Evolutionary conservation across 148 eudicot species (phyloP).

Genomic region (Camellia granthamiana): DNA sequence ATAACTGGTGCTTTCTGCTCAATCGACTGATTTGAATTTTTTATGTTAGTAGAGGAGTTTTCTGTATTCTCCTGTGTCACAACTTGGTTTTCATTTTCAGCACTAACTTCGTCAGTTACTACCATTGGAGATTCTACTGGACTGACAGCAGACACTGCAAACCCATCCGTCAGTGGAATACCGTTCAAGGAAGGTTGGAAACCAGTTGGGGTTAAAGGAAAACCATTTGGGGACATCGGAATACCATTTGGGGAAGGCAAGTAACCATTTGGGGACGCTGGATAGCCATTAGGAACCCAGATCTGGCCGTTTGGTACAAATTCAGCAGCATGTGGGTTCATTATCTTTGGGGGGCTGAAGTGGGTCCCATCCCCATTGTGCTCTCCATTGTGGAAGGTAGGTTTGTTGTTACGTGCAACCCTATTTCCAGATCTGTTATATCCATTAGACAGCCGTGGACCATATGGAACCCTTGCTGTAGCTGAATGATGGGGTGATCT

Average conservation of each 20-base stretch:
- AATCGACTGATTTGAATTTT: conserved; percentile 12
- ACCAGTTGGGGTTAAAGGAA: conserved; percentile 40
- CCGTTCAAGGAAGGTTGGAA: conserved; percentile 31
- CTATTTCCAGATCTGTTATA: conserved; percentile 68
- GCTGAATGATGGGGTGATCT: conserved; percentile 96
- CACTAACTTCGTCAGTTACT: conserved; percentile 32
- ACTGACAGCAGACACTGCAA: conserved; percentile 31
- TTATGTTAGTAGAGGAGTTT: conserved; percentile 16
- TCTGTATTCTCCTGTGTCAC: conserved; percentile 22
- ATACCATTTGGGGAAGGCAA: conserved; percentile 41
- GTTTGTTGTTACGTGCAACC: conserved; percentile 48
- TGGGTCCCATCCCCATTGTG: conserved; percentile 46
- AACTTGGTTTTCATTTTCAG: conserved; percentile 22
- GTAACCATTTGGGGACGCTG: conserved; percentile 47
- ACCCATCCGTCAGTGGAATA: conserved; percentile 32
- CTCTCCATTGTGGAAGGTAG: conserved; percentile 56
- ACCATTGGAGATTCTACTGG: conserved; percentile 36
- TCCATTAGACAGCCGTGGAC: conserved; percentile 82
- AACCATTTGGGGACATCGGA: conserved; percentile 42
- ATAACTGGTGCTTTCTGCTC: conserved; percentile 22
- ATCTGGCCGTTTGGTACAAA: conserved; percentile 66
- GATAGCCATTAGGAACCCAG: conserved; percentile 60
- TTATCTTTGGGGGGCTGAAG: conserved; percentile 53
- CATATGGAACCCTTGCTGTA: conserved; percentile 87
- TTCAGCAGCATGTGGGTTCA: conserved; percentile 95